A percentile compares a stretch with the other conserved stretches of the same genome.
Evolutionary conservation across 1,284 basidiomycete species (phyloP).

Genomic region (Cutaneotrichosporon sp.): DNA sequence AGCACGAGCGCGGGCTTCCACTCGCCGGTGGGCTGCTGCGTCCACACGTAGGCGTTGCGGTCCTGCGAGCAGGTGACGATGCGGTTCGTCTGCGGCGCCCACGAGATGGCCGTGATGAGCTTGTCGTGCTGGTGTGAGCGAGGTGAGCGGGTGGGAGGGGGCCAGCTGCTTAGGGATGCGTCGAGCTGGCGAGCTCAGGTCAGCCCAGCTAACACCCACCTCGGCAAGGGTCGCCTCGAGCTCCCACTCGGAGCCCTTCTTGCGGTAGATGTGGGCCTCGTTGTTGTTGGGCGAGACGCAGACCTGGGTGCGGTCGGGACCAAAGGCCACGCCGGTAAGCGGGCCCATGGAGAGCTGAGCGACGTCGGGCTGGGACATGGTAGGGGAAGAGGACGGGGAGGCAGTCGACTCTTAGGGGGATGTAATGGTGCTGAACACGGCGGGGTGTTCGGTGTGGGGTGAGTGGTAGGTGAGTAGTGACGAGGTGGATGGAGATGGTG

Average conservation of each 20-base stretch:
- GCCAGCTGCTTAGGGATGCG: too few relatives aligned
- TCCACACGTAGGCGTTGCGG: conserved; percentile 99
- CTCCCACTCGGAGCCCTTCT: conserved; percentile 68
- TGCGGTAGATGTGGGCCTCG: conserved; percentile 79
- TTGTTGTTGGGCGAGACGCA: conserved; percentile 90
- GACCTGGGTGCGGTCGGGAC: conserved; percentile 81
- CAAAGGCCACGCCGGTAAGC: conserved; percentile 90
- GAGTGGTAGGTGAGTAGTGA: conserved; percentile 5
- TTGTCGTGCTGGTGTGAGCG: too few relatives aligned
- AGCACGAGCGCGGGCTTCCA: conserved; percentile 99
- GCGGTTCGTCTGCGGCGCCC: conserved; percentile 94
- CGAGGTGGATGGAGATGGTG: background rate
- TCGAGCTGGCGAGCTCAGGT: too few relatives aligned
- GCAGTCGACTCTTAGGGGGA: conserved; percentile 50
- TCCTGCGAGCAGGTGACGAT: conserved; percentile 99
- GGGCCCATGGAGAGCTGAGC: conserved; percentile 78
- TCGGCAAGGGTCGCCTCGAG: conserved; percentile 80
- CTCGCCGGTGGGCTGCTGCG: conserved; percentile 67
- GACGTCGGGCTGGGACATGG: conserved; percentile 74
- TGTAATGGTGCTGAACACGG: background rate
- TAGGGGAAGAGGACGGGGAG: conserved; percentile 58
- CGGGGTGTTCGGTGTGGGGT: background rate
- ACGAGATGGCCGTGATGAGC: conserved; percentile 96
- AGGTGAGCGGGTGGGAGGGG: too few relatives aligned
- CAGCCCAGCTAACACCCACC: too few relatives aligned